A percentile compares a stretch with the other conserved stretches of the same genome.
phyloP scores from a whole-genome alignment of 352 stramenopile species.

The Phytophthora cryptogea region DNA sequence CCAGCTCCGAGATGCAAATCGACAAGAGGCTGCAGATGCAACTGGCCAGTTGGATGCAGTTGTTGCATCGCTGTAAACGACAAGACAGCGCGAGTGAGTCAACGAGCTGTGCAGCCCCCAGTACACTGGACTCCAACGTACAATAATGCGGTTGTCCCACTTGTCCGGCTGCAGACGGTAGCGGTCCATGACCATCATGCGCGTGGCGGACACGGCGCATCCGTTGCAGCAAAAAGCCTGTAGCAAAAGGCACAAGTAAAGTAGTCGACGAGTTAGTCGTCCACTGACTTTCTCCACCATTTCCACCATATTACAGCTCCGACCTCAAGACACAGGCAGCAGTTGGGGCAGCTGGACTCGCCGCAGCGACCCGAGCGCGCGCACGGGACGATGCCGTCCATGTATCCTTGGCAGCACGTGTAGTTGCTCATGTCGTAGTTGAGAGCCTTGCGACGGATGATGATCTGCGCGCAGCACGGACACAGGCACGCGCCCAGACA shows the following conservation, averaged over 20 bases:
- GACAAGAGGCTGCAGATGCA: slow-evolving; percentile 78
- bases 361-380: slow-evolving; percentile 82
- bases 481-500: slow-evolving; percentile 80
- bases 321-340: slow-evolving; percentile 92
- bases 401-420: slow-evolving; percentile 93
- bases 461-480: slow-evolving; percentile 88
- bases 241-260: neutral
- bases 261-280: neutral
- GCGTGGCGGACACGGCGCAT: slow-evolving; percentile 89
- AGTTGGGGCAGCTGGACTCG: slow-evolving; percentile 85
- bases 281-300: neutral
- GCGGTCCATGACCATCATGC: slow-evolving; percentile 91
- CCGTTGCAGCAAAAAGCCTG: slow-evolving; percentile 87
- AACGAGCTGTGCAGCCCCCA: neutral
- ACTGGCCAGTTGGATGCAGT: slow-evolving; percentile 88
- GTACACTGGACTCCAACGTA: slow-evolving; percentile 27
- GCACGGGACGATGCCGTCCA: slow-evolving; percentile 90
- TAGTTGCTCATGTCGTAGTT: slow-evolving; percentile 94
- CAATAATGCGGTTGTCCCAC: slow-evolving; percentile 94
- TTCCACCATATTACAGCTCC: neutral
- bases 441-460: slow-evolving; percentile 91
- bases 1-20: slow-evolving; percentile 71
- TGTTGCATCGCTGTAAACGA: slow-evolving; percentile 85
- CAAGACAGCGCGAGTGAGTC: slow-evolving; percentile 11
- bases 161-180: slow-evolving; percentile 91